Base-by-base conservation (phyloP, 352 stramenopile genomes). In the Phytophthora multivora region DNA sequence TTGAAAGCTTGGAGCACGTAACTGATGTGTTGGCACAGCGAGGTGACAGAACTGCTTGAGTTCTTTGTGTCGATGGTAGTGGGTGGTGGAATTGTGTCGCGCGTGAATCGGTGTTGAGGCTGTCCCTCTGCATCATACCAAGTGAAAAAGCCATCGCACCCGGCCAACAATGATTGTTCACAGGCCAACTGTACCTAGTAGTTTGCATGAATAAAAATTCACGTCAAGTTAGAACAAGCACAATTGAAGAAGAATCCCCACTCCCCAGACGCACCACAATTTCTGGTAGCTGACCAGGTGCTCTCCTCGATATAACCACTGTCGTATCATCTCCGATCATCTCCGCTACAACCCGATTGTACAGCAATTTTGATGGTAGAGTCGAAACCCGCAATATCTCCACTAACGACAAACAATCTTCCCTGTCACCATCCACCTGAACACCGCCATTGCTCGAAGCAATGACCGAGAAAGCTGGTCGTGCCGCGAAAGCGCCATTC, bases 31-130 rank as follows among this genome's bases (percentile, higher is more conserved):
- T 67, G 72, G 5, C 68, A 80, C 4, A 71, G 45, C n/a, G 62
- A 65, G 12, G 33, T 28, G 3, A 74, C 18, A 2, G 59, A 69
- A 12, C 45, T 31, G 15, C 39, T 63, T 35, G 43, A 30, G 30
- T 16, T 47, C 15, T 57, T 53, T 11, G 31, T 51, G n/a, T 63
- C 56, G 23, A 76, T 50, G 11, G 52, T 63, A 16, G 52, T 67
- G 7, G 63, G 18, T 12, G 78, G 75, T 16, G 83, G 83, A 33
- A 89, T 75, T 11, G 81, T 88, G 46, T 90, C 75, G 33, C 67
- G 57, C 15, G 80, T 89, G 61, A 92, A 92, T 33, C 82, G 79
- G 42, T 88, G 75, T 19, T 62, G 38, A 43, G 65, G 56, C 15
- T 21, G 38, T 16, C 77, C 79, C 4, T 26, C 21, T 9, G 70